Percentiles rank a stretch among this genome's conserved stretches.
These are phyloP conservation scores for Dendrobium officinale DNA, from an alignment of 106 monocot species.

Conservation along the genomic window DNA sequence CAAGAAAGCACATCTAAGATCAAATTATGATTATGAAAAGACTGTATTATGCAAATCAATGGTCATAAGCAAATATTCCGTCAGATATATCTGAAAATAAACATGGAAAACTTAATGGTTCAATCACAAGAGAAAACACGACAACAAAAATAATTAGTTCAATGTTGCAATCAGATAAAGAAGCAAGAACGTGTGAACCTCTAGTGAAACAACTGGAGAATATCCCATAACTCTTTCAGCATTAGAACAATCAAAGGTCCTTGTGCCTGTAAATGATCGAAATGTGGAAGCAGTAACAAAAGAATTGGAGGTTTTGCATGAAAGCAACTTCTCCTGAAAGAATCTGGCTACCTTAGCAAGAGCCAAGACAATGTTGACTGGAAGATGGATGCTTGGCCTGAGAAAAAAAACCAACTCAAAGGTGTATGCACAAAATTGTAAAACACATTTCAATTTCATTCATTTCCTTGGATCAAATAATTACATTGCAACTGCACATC, in stretches of 20 bases:
- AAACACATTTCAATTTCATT: not conserved
- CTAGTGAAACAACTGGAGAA: constrained; percentile 57
- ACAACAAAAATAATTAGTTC: not conserved
- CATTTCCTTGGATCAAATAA: not conserved
- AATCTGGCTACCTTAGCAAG: constrained; percentile 28
- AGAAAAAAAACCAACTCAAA: constrained; percentile 5
- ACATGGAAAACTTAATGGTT: not conserved
- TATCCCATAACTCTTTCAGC: constrained; percentile 66
- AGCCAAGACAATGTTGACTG: constrained; percentile 37
- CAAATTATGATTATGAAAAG: not conserved
- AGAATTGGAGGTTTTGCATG: constrained; percentile 16
- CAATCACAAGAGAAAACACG: not conserved
- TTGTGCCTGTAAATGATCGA: constrained; percentile 42
- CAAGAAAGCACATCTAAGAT: not conserved
- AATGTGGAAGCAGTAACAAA: constrained; percentile 25
- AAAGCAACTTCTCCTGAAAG: constrained; percentile 24
- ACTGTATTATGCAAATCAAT: not conserved
- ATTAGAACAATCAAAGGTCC: constrained; percentile 65
- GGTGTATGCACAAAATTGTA: constrained; percentile 7
- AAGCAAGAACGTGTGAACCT: constrained; percentile 33
- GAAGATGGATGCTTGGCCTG: constrained; percentile 71
- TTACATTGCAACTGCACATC: not conserved
- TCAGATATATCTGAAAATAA: not conserved
- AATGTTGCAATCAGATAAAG: not conserved
- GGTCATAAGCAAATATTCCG: not conserved